These are phyloP conservation scores for Stentor coeruleus DNA, from an alignment of 73 alveolate genomes.

Conservation along the genomic window DNA sequence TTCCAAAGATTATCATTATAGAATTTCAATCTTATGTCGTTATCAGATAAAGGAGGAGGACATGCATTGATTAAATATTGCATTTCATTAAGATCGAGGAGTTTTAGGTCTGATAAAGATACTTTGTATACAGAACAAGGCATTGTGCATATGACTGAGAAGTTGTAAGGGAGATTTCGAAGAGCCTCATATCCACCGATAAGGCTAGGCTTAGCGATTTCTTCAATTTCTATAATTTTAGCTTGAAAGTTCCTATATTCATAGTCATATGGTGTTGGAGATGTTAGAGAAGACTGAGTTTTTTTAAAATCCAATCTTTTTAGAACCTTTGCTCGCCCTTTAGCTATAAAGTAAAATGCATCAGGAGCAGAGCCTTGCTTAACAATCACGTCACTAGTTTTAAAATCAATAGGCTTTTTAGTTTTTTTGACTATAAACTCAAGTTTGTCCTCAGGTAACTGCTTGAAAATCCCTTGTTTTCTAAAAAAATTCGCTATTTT, in stretches of 20 bases:
- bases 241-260: neutral
- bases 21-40: neutral
- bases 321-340: neutral
- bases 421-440: neutral
- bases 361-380: constrained; percentile 23
- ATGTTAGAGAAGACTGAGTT: neutral
- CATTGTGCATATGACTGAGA: neutral
- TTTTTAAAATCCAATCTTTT: constrained; percentile 12
- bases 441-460: constrained; percentile 12
- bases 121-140: neutral
- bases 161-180: neutral
- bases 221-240: constrained; percentile 1
- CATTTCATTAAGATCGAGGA: neutral
- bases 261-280: constrained; percentile 4
- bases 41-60: neutral
- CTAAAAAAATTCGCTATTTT: constrained; percentile 39
- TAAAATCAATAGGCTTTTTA: neutral
- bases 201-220: neutral
- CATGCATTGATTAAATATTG: neutral
- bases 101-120: neutral
- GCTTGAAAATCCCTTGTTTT: constrained; percentile 36
- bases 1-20: neutral
- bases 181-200: constrained; percentile 1
- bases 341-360: constrained; percentile 2
- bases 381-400: constrained; percentile 15